A percentile compares a stretch with the other conserved stretches of the same genome.
Conservation (phyloP, 202 grass and related monocot species). For the Schoenoplectus triqueter region DNA sequence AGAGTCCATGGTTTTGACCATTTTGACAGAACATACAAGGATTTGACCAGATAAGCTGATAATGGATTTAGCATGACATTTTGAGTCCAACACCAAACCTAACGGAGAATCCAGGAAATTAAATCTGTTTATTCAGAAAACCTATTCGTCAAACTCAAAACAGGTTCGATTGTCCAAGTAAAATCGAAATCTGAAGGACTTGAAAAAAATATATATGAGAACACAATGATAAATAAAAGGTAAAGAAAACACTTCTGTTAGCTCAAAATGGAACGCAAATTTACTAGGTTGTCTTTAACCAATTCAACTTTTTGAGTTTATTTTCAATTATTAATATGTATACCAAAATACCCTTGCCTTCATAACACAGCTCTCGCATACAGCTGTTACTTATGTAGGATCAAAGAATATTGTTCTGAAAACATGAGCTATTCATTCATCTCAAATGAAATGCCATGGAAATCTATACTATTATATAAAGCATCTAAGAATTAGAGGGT, state of each 20-base stretch:
- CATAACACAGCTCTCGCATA: not conserved
- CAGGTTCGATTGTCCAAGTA: not conserved
- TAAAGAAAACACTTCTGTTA: not conserved
- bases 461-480: no score
- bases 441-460: not conserved
- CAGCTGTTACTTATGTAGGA: not conserved
- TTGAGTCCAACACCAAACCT: not conserved
- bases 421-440: slow-evolving; percentile 4
- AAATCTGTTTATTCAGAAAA: no score
- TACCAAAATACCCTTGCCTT: not conserved
- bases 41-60: not conserved
- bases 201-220: not conserved
- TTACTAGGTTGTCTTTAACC: not conserved
- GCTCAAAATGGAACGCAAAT: not conserved
- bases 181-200: not conserved
- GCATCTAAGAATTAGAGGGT: no score
- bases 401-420: not conserved
- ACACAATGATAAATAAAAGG: not conserved
- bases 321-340: not conserved
- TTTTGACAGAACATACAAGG: not conserved
- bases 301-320: not conserved
- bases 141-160: no score
- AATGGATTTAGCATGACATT: not conserved
- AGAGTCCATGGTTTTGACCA: not conserved
- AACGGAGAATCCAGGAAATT: not conserved